Evolutionary conservation across 768 basidiomycete genomes (phyloP), one percentile per base, ranked within the genome.

Genomic region (Sporobolomyces roseus): DNA sequence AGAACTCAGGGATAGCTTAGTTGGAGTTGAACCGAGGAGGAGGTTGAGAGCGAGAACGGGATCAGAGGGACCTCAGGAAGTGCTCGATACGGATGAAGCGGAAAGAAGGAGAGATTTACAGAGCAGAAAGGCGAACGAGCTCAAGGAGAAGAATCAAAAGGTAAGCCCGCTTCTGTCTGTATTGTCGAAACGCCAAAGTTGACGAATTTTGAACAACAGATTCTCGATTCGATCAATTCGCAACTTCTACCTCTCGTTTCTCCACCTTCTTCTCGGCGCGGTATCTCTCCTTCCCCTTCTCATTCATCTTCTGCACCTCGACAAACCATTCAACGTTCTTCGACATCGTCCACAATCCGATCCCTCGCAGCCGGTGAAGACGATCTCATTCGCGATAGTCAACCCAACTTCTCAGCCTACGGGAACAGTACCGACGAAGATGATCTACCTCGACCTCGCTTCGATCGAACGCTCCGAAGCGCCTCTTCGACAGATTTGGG

Each of bases 161-260:
- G 67, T 59, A 21, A 49, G 61, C 21, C 38, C 38, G 17, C 0
- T 21, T 16, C 21, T 36, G 29, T n/a, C 12, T 21, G 21, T 52
- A 16, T 23, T 38, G 3, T 3, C 33, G 46, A 23, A 16, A n/a
- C n/a, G n/a, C n/a, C n/a, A n/a, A n/a, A n/a, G n/a, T n/a, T n/a
- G n/a, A n/a, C n/a, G n/a, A n/a, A 25, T 25, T 13, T 48, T 17
- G 17, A 35, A 25, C 4, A 4, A 14, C 25, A 68, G 60, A 66
- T 70, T 38, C 61, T 70, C 61, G 64, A 70, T 50, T 58, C 64
- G 21, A 70, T 70, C 61, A 64, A 64, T 49, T 36, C 53, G 6
- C 33, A 33, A 33, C 25, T 19, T 50, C 33, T 49, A 2, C 48
- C 56, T 27, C 43, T 59, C 25, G 21, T 50, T 10, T 52, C 45